These are phyloP conservation scores for Excoecaria agallocha DNA, from an alignment of 345 rosid genomes.

Conservation along the genomic window DNA sequence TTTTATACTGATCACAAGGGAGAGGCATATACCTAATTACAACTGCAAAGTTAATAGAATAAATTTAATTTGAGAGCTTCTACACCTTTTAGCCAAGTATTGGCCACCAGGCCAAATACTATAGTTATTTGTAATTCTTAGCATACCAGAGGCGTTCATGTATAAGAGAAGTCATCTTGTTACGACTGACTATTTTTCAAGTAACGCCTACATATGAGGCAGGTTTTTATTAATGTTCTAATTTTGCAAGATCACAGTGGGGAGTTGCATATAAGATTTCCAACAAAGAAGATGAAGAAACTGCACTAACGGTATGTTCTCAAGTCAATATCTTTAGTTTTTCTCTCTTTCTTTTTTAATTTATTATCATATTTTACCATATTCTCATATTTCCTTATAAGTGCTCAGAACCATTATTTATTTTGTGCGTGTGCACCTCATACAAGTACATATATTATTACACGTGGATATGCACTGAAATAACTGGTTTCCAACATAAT, in stretches of 20 bases:
- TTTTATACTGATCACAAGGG: no score
- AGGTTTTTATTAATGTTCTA: neutral
- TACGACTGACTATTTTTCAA: neutral
- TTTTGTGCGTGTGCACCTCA: no score
- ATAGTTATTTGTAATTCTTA: neutral
- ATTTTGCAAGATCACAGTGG: conserved; percentile 60
- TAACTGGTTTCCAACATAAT: neutral
- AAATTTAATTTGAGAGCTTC: no score
- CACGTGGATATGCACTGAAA: neutral
- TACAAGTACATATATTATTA: no score
- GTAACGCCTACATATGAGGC: conserved; percentile 13
- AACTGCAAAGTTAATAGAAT: no score
- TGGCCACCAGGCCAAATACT: no score
- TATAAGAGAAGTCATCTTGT: neutral
- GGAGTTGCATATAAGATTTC: conserved; percentile 88
- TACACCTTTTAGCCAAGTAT: no score
- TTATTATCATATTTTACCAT: neutral
- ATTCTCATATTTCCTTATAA: neutral
- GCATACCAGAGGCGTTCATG: neutral
- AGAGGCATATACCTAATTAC: no score
- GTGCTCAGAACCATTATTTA: neutral
- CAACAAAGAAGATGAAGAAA: conserved; percentile 61
- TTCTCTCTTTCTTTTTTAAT: neutral
- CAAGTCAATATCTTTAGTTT: conserved; percentile 4
- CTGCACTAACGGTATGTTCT: conserved; percentile 59